Base-by-base conservation (phyloP, 1,284 basidiomycete genomes). In the Cutaneotrichosporon sp. region DNA sequence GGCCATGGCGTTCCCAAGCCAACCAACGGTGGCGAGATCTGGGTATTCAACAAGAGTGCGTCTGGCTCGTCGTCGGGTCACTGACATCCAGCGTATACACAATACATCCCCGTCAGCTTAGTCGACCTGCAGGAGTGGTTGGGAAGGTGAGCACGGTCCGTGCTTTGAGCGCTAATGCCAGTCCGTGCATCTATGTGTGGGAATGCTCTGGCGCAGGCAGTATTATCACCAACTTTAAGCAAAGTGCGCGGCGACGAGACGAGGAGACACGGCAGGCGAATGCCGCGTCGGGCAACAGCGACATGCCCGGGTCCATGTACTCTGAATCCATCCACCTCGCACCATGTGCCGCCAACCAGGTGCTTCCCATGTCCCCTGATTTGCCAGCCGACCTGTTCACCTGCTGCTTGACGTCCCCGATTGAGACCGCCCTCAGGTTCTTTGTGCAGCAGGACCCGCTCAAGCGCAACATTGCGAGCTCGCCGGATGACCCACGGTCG, bases 1-100 rank as follows among this genome's bases (percentile, higher is more conserved):
- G 96, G 94, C 3, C 96, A 97, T 62, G 94, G 94, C 33, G 94
- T 98, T 14, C 94, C 96, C 1, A 94, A 92, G 67, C 96, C 94
- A 3, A 98, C 96, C 0, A 82, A 88, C 0, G 93, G 90, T 58
- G 94, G 96, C 21, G 96, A 98, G 75, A 83, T 98, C 51, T 98
- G 94, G 94, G 94, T 96, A 54, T 98, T 98, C 79, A 98, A 98
- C 76, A 83, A 87, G 68, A 90, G 74, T 75, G 38, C 57, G 73
- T 62, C 39, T n/a, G 26, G 7, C 26, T 10, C 26, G 5, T 30
- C 26, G n/a, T n/a, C n/a, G n/a, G n/a, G n/a, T n/a, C n/a, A n/a
- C n/a, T n/a, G n/a, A n/a, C n/a, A n/a, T n/a, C n/a, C 50, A 75
- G 74, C 85, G 59, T 98, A 98, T 74, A 97, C 96, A 0, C 96